phyloP scores from a whole-genome alignment of 495 filamentous ascomycete species.

The Penicillium arizonense region DNA sequence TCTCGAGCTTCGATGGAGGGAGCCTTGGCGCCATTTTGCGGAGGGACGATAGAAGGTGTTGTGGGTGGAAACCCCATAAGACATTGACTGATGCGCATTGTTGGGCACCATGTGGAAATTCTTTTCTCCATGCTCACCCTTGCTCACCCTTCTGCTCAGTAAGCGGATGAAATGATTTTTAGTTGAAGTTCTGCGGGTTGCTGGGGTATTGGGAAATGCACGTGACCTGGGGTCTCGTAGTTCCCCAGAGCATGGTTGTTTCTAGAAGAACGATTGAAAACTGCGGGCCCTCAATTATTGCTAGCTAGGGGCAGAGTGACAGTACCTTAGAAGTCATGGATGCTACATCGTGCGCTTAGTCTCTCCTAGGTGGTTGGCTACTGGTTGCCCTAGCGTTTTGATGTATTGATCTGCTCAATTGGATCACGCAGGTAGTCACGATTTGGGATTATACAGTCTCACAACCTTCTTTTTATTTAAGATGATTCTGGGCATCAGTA shows the following conservation, averaged over 20 bases:
- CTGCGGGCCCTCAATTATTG: neutral
- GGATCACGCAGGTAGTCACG: neutral
- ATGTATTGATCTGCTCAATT: neutral
- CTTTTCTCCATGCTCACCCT: conserved; percentile 9
- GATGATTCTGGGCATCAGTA: neutral
- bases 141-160: conserved; percentile 8
- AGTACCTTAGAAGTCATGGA: neutral
- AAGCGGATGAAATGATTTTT: conserved; percentile 6
- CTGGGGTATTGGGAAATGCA: neutral
- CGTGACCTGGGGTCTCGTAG: neutral
- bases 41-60: no score
- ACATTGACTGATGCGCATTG: neutral
- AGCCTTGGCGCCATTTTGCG: no score
- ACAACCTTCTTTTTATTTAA: neutral
- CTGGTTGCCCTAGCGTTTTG: neutral
- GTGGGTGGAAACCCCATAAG: neutral
- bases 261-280: neutral
- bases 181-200: neutral
- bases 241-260: neutral
- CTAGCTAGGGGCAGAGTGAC: neutral
- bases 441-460: neutral
- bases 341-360: neutral
- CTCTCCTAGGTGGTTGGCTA: neutral
- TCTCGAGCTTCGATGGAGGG: no score
- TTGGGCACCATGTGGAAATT: neutral